A percentile compares a stretch with the other conserved stretches of the same genome.
Conservation (phyloP, 257 asterid genomes). For the Coffea eugenioides region DNA sequence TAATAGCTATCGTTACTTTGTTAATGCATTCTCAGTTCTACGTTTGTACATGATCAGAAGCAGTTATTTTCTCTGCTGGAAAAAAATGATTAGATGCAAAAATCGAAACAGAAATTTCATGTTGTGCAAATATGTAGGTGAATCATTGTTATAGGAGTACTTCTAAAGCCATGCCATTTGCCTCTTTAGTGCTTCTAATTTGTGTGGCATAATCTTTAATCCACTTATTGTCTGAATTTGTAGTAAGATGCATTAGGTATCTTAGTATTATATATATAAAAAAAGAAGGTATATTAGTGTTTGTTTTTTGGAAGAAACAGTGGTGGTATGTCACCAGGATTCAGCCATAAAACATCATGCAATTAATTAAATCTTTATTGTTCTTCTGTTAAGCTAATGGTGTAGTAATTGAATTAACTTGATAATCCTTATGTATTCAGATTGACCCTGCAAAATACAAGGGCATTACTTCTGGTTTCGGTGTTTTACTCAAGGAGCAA, state of each 20-base stretch:
- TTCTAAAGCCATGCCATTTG: not conserved
- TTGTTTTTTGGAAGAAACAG: too few relatives aligned
- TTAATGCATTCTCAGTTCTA: not conserved
- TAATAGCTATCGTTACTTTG: not conserved
- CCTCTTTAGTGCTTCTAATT: not conserved
- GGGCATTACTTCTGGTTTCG: slow-evolving; percentile 62
- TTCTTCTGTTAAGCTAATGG: not conserved
- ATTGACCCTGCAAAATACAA: slow-evolving; percentile 78
- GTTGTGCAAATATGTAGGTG: not conserved
- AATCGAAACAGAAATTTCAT: not conserved
- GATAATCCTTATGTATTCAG: slow-evolving; percentile 32
- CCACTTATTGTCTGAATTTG: not conserved
- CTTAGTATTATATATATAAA: not conserved
- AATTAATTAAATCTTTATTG: not conserved
- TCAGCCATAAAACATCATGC: not conserved
- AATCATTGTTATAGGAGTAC: not conserved
- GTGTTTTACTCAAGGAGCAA: slow-evolving; percentile 61
- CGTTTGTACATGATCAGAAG: not conserved
- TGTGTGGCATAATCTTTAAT: not conserved
- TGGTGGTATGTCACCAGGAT: not conserved
- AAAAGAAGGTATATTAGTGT: too few relatives aligned
- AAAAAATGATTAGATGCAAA: too few relatives aligned
- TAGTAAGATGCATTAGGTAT: not conserved
- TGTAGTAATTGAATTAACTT: not conserved
- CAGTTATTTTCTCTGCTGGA: not conserved